Conservation (phyloP, 345 rosid genomes). For the Boechera divaricarpa region DNA sequence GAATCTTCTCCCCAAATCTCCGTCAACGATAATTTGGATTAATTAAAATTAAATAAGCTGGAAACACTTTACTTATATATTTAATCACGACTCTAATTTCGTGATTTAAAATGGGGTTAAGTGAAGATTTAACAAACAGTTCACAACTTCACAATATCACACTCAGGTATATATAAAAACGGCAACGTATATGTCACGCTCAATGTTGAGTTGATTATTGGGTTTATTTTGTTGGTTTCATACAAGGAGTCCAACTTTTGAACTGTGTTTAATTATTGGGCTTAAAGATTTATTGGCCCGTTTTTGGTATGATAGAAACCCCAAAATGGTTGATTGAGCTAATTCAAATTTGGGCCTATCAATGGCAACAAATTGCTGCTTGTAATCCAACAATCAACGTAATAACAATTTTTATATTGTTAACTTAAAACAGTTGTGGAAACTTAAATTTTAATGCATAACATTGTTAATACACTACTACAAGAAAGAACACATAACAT, state of each 20-base stretch:
- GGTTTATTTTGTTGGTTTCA: background rate
- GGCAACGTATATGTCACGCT: constrained; percentile 10
- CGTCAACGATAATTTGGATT: constrained; percentile 28
- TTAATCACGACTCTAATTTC: constrained; percentile 5
- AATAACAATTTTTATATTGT: background rate
- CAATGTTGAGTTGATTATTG: background rate
- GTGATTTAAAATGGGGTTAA: constrained; percentile 5
- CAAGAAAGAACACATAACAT: too few relatives aligned
- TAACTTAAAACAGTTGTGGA: background rate
- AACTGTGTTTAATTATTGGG: background rate
- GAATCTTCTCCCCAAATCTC: constrained; percentile 6
- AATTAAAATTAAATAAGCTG: constrained; percentile 1
- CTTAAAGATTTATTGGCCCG: background rate
- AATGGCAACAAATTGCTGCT: background rate
- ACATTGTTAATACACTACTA: background rate
- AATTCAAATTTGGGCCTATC: constrained; percentile 7
- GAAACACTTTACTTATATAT: background rate
- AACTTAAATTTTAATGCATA: background rate
- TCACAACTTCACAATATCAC: background rate
- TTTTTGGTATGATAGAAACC: background rate
- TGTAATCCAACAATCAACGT: background rate
- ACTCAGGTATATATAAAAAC: constrained; percentile 9
- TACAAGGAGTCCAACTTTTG: background rate
- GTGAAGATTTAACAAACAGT: constrained; percentile 36
- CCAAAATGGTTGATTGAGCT: background rate